Conservation (phyloP, 768 basidiomycete species). For the Inosperma sp. region DNA sequence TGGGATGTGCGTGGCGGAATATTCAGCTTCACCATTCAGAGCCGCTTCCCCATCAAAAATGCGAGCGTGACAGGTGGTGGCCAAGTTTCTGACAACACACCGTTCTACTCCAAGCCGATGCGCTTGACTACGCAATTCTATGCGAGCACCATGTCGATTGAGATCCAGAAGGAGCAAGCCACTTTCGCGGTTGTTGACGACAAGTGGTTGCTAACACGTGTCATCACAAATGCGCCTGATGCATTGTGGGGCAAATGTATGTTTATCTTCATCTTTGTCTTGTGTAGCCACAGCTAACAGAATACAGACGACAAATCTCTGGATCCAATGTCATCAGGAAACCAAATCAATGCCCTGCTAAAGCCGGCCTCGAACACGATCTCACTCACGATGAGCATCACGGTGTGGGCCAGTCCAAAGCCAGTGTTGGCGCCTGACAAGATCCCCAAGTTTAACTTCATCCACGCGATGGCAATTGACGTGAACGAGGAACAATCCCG, state of each 20-base stretch:
- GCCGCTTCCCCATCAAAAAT: neutral
- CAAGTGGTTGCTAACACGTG: neutral
- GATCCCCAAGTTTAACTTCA: neutral
- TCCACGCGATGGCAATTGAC: neutral
- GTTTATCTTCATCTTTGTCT: neutral
- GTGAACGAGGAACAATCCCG: neutral
- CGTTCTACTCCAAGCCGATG: neutral
- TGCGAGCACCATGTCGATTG: neutral
- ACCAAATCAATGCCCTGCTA: neutral
- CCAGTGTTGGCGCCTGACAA: neutral
- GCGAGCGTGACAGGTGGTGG: neutral
- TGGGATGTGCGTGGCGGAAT: neutral
- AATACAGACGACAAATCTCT: neutral
- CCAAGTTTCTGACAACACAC: neutral
- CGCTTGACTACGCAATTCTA: neutral
- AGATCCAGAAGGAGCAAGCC: neutral
- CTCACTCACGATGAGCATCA: neutral
- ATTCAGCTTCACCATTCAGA: neutral
- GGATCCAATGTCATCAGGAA: neutral
- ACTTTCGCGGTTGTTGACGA: neutral
- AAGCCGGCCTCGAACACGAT: neutral
- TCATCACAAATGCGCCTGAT: neutral
- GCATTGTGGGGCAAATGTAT: neutral
- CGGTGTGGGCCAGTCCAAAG: neutral
- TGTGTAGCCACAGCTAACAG: neutral